Conservation (phyloP, 148 eudicot genomes). For the Camellia sinensis region DNA sequence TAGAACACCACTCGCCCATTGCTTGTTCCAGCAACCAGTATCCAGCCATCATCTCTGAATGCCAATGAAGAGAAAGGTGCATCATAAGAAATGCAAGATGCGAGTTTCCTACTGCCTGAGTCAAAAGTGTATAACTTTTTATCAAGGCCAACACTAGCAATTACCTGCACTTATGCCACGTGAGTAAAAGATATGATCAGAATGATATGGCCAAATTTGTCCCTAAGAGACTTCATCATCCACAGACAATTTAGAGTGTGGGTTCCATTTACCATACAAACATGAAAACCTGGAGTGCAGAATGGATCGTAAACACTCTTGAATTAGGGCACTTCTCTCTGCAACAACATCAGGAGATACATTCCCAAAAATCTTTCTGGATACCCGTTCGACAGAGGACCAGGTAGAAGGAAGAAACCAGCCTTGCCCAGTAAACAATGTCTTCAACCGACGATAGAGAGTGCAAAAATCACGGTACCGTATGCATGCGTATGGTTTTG, state of each 20-base stretch:
- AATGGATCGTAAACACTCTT: too few species aligned
- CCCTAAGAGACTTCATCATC: not conserved
- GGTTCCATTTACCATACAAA: slow-evolving; percentile 11
- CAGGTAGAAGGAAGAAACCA: too few species aligned
- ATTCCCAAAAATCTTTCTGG: too few species aligned
- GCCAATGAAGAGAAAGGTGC: slow-evolving; percentile 94
- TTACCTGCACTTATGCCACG: slow-evolving; percentile 48
- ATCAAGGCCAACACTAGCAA: slow-evolving; percentile 92
- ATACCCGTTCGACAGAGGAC: too few species aligned
- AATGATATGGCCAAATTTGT: not conserved
- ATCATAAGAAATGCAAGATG: slow-evolving; percentile 72
- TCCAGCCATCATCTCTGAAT: slow-evolving; percentile 81
- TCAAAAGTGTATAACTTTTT: slow-evolving; percentile 90
- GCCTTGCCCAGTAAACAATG: too few species aligned
- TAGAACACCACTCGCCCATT: slow-evolving; percentile 85
- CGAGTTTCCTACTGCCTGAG: slow-evolving; percentile 54
- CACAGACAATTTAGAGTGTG: not conserved
- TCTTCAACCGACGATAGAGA: too few species aligned
- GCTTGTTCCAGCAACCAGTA: slow-evolving; percentile 92
- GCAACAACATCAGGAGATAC: too few species aligned
- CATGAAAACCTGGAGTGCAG: too few species aligned
- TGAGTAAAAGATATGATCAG: slow-evolving; percentile 9
- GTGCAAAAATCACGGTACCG: too few species aligned
- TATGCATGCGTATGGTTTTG: too few species aligned
- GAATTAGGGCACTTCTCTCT: too few species aligned